A percentile compares a stretch with the other conserved stretches of the same genome.
phyloP scores from a whole-genome alignment of 1,139 yeast species.

The Wickerhamomyces sp. region DNA sequence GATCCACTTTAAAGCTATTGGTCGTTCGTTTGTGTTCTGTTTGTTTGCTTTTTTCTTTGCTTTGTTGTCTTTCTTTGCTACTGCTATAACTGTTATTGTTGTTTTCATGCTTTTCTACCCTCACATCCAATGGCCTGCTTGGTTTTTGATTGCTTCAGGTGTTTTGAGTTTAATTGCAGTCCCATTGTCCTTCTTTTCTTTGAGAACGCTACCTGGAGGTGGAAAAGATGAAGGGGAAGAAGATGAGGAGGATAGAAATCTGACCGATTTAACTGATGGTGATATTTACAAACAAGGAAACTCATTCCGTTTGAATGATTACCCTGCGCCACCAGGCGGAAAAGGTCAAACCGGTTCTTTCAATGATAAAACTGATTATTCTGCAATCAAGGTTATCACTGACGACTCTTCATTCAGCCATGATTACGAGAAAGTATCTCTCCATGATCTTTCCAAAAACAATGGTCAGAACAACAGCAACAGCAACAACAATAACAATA shows the following conservation, averaged over 20 bases:
- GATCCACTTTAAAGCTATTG: slow-evolving; percentile 39
- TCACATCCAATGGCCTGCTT: slow-evolving; percentile 58
- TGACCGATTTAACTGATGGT: slow-evolving; percentile 32
- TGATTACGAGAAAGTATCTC: slow-evolving; percentile 18
- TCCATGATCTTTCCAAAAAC: slow-evolving; percentile 19
- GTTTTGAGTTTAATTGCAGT: slow-evolving; percentile 47
- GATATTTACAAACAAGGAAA: slow-evolving; percentile 13
- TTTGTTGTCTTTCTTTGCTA: slow-evolving; percentile 43
- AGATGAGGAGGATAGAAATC: slow-evolving; percentile 23
- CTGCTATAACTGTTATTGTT: slow-evolving; percentile 50
- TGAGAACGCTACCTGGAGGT: slow-evolving; percentile 23
- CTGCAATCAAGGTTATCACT: slow-evolving; percentile 14
- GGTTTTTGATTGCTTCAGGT: slow-evolving; percentile 65
- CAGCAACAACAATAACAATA: too few relatives aligned
- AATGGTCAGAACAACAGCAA: too few relatives aligned
- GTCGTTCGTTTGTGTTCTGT: slow-evolving; percentile 24
- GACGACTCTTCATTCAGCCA: slow-evolving; percentile 17
- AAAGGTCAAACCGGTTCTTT: slow-evolving; percentile 5
- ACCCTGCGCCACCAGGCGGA: slow-evolving; percentile 5
- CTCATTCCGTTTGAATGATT: slow-evolving; percentile 10
- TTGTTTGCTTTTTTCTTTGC: slow-evolving; percentile 31
- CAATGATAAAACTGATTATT: slow-evolving; percentile 11
- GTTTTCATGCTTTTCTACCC: slow-evolving; percentile 57
- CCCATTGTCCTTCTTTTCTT: slow-evolving; percentile 31
- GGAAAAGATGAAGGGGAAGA: slow-evolving; percentile 27